phyloP scores from a whole-genome alignment of 148 eudicot genomes.

The Drosera capensis region DNA sequence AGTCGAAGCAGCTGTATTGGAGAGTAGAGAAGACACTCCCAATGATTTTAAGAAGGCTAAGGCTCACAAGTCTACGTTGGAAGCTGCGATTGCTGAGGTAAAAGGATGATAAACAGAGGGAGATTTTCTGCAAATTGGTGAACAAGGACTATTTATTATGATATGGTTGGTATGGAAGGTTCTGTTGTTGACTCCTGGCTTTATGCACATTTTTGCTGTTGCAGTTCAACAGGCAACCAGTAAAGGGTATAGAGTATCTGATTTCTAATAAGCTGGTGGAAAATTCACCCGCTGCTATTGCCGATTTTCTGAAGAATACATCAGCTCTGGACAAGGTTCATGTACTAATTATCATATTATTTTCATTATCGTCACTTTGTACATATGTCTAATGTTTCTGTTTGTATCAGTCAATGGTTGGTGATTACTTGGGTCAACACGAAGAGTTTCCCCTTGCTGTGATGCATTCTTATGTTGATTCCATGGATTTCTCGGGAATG shows the following conservation, averaged over 20 bases:
- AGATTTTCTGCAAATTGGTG: neutral
- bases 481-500: conserved; percentile 82
- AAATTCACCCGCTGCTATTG: conserved; percentile 70
- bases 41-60: conserved; percentile 87
- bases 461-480: conserved; percentile 96
- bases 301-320: conserved; percentile 75
- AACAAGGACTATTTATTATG: too few species aligned
- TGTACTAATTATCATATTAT: neutral
- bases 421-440: conserved; percentile 96
- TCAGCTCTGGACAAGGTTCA: conserved; percentile 70
- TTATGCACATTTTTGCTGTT: conserved; percentile 2
- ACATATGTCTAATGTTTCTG: neutral
- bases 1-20: conserved; percentile 27
- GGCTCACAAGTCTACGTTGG: conserved; percentile 90
- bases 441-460: conserved; percentile 92
- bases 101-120: neutral
- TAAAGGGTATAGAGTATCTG: conserved; percentile 69
- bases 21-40: conserved; percentile 32
- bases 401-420: conserved; percentile 68
- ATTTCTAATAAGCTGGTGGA: conserved; percentile 78
- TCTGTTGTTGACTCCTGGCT: conserved; percentile 1
- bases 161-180: neutral
- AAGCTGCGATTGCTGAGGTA: conserved; percentile 89
- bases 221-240: conserved; percentile 79
- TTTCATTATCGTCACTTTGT: neutral